Evolutionary conservation across 2,329 filamentous ascomycete genomes (phyloP), one percentile per base, ranked within the genome.

Genomic region (Verticillium albo-atrum): DNA sequence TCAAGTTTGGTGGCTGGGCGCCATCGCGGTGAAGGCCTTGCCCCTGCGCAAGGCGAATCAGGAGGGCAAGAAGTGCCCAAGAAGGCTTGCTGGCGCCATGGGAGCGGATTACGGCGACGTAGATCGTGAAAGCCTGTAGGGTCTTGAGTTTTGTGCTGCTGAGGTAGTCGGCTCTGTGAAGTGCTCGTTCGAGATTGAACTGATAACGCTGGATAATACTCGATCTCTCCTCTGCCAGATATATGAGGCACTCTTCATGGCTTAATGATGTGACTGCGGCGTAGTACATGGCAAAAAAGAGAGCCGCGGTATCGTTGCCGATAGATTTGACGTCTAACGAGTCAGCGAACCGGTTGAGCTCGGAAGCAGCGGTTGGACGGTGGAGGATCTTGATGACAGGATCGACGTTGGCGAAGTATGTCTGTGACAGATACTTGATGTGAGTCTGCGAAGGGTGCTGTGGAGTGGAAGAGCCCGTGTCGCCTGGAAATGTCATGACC

Each of bases 371-470:
- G 1, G 75, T 77, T 3, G 77, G 77, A n/a, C 72, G 70, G 62
- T 80, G 77, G 4, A 80, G 61, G 32, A 80, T 70, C 65, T 80
- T 80, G 60, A 80, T 66, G 34, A 78, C 68, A 55, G 76, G 72
- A 50, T 80, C 77, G 20, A 79, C 74, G 28, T 76, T 79, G 32
- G 67, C 65, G 56, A 72, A 74, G 63, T 73, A 80, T 12, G 68
- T 68, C 1, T 65, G 58, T 56, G 72, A 71, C 15, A 80, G 68
- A 28, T 68, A 71, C 25, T 69, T 66, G 56, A 79, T 74, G 52
- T 74, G 72, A 23, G 2, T 72, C 9, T 47, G 69, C 2, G 71
- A 60, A 26, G 77, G 77, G 37, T 79, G 77, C 61, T 47, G 42
- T 6, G 42, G 42, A 23, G 9, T 23, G 5, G n/a, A 7, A 7